These are phyloP conservation scores for Coemansia biformis DNA, from an alignment of 192 early-diverging fungal genomes.

Conservation along the genomic window DNA sequence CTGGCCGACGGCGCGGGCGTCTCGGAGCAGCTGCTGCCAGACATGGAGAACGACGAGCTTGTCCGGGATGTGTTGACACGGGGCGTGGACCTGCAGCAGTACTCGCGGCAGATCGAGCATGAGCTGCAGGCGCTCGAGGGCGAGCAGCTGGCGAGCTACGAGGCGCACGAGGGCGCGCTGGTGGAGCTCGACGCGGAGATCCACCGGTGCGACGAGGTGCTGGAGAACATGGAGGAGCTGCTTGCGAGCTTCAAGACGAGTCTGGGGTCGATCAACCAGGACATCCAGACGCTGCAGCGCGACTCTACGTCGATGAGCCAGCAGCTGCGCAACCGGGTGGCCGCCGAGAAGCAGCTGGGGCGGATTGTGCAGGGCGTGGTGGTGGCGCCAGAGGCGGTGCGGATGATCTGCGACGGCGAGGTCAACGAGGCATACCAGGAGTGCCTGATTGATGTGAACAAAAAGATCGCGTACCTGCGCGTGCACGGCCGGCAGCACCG, in stretches of 20 bases:
- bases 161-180: constrained; percentile 30
- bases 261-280: constrained; percentile 79
- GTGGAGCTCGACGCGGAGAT: constrained; percentile 45
- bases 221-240: constrained; percentile 79
- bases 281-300: constrained; percentile 83
- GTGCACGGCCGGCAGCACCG: constrained; percentile 65
- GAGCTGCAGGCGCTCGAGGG: constrained; percentile 68
- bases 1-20: background rate
- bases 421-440: constrained; percentile 86
- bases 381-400: constrained; percentile 67
- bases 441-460: constrained; percentile 79
- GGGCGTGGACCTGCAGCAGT: constrained; percentile 82
- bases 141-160: constrained; percentile 55
- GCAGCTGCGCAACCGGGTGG: constrained; percentile 76
- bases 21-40: constrained; percentile 25
- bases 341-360: constrained; percentile 68
- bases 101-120: constrained; percentile 69
- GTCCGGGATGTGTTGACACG: constrained; percentile 72
- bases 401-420: constrained; percentile 86
- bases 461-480: constrained; percentile 78
- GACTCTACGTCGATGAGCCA: constrained; percentile 76
- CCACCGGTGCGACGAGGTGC: constrained; percentile 66
- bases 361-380: constrained; percentile 79
- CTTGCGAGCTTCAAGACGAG: constrained; percentile 81
- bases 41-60: constrained; percentile 79